These are phyloP conservation scores for Alliaria petiolata DNA, from an alignment of 345 rosid species.

Conservation along the genomic window DNA sequence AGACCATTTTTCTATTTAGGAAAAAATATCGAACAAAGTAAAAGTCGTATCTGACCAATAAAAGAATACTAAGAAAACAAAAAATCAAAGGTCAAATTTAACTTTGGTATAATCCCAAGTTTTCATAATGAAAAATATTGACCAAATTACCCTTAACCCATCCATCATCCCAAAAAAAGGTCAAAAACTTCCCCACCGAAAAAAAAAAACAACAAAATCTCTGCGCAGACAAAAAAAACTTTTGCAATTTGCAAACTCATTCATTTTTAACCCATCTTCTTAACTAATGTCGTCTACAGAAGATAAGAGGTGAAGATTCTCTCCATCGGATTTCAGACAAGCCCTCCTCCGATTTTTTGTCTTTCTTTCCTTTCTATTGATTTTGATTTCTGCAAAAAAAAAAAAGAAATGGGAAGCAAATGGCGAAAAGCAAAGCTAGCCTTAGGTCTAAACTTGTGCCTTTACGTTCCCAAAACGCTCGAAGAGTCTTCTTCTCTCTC, in stretches of 20 bases:
- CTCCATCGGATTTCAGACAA: not conserved
- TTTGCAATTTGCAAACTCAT: conserved; percentile 18
- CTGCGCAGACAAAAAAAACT: conserved; percentile 9
- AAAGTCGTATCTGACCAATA: conserved; percentile 33
- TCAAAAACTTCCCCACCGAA: conserved; percentile 37
- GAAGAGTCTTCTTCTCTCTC: conserved; percentile 41
- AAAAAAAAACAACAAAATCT: too few species aligned
- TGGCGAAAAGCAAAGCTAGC: conserved; percentile 82
- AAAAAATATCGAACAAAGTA: conserved; percentile 8
- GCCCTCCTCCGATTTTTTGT: not conserved
- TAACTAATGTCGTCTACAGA: not conserved
- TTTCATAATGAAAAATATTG: not conserved
- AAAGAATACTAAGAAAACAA: not conserved
- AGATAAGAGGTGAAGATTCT: not conserved
- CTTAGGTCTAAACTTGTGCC: conserved; percentile 68
- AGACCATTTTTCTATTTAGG: not conserved
- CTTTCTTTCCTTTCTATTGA: not conserved
- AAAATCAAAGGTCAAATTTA: conserved; percentile 34
- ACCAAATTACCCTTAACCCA: conserved; percentile 28
- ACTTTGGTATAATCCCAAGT: conserved; percentile 37
- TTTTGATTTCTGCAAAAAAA: not conserved
- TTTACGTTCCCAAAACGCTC: conserved; percentile 53
- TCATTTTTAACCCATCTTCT: conserved; percentile 2
- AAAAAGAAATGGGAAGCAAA: conserved; percentile 56
- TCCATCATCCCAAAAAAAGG: conserved; percentile 28